A percentile compares a stretch with the other conserved stretches of the same genome.
Evolutionary conservation across 371 early-diverging fungal genomes (phyloP).

Genomic region (Mucor sp.): DNA sequence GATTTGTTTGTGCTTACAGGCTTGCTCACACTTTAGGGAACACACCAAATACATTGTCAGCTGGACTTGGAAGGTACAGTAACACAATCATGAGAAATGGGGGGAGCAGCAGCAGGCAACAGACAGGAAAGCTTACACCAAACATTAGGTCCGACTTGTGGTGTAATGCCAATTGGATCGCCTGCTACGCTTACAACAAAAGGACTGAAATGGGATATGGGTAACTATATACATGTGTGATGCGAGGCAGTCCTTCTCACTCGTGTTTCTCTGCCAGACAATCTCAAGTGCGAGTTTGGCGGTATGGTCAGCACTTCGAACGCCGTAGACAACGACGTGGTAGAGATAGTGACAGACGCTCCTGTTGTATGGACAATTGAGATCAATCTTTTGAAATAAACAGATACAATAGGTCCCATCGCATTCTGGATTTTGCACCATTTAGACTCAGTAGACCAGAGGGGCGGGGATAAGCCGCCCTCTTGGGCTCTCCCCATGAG

Average conservation of each 20-base stretch:
- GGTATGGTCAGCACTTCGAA: slow-evolving; percentile 83
- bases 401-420: slow-evolving; percentile 5
- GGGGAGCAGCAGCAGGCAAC: background rate
- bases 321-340: slow-evolving; percentile 53
- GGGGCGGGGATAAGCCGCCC: background rate
- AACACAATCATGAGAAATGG: background rate
- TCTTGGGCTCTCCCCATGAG: slow-evolving; percentile 1
- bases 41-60: slow-evolving; percentile 68
- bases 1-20: background rate
- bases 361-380: slow-evolving; percentile 85
- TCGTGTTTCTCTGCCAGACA: slow-evolving; percentile 23
- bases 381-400: slow-evolving; percentile 22
- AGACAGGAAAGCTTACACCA: background rate
- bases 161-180: slow-evolving; percentile 82
- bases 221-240: too few species aligned
- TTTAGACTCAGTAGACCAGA: slow-evolving; percentile 12
- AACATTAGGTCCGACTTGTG: slow-evolving; percentile 77
- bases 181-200: slow-evolving; percentile 62
- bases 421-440: background rate
- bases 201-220: slow-evolving; percentile 88
- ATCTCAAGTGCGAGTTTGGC: slow-evolving; percentile 65
- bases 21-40: slow-evolving; percentile 44
- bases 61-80: slow-evolving; percentile 62
- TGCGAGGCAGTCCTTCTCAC: background rate
- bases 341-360: slow-evolving; percentile 64